These are phyloP conservation scores for Epichloe coenophiala DNA, from an alignment of 2,329 filamentous ascomycete species.

Conservation along the genomic window DNA sequence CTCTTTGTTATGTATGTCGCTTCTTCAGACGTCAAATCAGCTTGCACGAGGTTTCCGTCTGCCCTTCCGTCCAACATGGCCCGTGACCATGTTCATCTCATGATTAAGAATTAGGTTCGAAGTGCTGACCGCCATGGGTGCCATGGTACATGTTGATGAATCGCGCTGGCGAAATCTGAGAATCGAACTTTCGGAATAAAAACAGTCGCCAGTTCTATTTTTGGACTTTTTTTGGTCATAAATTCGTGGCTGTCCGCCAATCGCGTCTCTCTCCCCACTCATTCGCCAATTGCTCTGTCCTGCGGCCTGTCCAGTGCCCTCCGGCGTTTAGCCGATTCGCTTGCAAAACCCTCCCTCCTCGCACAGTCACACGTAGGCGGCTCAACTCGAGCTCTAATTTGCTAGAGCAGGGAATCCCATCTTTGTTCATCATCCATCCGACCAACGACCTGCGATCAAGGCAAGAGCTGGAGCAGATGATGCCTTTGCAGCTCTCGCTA, in stretches of 20 bases:
- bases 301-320: background rate
- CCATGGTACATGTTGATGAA: background rate
- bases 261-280: conserved; percentile 2
- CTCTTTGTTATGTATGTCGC: no score
- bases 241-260: conserved; percentile 6
- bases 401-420: background rate
- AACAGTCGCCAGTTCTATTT: conserved; percentile 8
- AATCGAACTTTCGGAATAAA: background rate
- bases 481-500: conserved; percentile 3
- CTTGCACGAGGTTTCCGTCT: no score
- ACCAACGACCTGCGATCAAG: background rate
- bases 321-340: conserved; percentile 3
- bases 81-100: no score
- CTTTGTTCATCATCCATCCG: background rate
- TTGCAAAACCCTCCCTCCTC: background rate
- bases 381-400: background rate
- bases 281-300: background rate
- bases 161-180: background rate
- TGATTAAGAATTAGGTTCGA: no score
- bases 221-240: conserved; percentile 5
- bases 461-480: conserved; percentile 1
- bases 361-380: background rate
- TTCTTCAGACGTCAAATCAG: no score
- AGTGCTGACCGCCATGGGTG: no score
- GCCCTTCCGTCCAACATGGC: no score